Evolutionary conservation across 495 filamentous ascomycete species (phyloP).

Genomic region (Sphaerosporella brunnea): DNA sequence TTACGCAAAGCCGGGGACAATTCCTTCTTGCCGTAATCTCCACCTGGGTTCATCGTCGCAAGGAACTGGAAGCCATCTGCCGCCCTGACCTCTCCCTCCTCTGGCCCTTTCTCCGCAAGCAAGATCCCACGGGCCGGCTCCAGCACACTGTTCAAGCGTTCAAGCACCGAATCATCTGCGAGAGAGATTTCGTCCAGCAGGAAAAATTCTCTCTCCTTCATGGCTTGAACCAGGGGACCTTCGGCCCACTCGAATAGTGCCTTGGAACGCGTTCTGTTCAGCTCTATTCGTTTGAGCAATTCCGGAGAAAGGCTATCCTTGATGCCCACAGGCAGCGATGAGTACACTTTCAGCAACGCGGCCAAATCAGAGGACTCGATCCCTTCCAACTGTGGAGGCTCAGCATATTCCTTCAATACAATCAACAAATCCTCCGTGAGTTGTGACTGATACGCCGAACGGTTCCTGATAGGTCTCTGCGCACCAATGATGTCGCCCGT

Average conservation of each 20-base stretch:
- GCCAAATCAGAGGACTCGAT: conserved; percentile 23
- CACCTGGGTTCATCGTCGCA: conserved; percentile 97
- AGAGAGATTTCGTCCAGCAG: conserved; percentile 95
- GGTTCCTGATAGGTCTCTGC: conserved; percentile 77
- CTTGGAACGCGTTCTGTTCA: conserved; percentile 44
- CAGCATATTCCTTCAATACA: conserved; percentile 29
- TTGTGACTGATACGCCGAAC: conserved; percentile 46
- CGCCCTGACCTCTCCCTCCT: conserved; percentile 59
- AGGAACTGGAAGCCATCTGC: conserved; percentile 82
- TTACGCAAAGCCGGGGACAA: conserved; percentile 89
- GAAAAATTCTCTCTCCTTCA: conserved; percentile 79
- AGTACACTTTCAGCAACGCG: conserved; percentile 35
- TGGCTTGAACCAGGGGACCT: conserved; percentile 82
- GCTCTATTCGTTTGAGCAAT: conserved; percentile 39
- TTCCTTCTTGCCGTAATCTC: conserved; percentile 94
- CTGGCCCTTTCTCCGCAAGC: conserved; percentile 80
- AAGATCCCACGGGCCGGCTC: conserved; percentile 72
- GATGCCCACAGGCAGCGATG: conserved; percentile 27
- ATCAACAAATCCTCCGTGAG: conserved; percentile 44
- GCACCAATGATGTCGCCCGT: conserved; percentile 94
- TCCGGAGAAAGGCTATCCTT: conserved; percentile 32
- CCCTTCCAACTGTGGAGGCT: neutral
- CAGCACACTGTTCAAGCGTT: conserved; percentile 92
- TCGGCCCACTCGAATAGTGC: conserved; percentile 94
- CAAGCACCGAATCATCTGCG: conserved; percentile 91